Base-by-base conservation (phyloP, 495 filamentous ascomycete genomes). In the Articulospora tetracladia region DNA sequence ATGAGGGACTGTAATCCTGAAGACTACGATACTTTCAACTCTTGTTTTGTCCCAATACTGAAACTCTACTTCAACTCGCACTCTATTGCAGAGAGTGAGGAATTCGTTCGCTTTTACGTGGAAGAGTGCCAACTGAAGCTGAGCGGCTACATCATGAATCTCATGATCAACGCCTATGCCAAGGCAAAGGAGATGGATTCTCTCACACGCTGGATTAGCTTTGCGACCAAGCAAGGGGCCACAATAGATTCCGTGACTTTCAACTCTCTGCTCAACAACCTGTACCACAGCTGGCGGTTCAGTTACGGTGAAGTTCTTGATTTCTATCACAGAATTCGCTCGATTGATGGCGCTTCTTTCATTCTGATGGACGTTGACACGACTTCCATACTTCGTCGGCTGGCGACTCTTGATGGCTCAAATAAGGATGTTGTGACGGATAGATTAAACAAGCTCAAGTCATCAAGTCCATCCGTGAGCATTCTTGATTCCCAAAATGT, bases 141-240 rank as follows among this genome's bases (percentile, higher is more conserved):
- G 24, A 70, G 67, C 52, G 60, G 55, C 30, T 72, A 70, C 39
- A 66, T 73, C 20, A 72, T 77, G 32, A 76, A 71, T 22, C n/a
- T 78, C 8, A 70, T 83, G 65, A 71, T 76, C n/a, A 74, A 77
- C 24, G 70, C 68, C 25, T 81, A 77, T 60, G 75, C 59, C 12
- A 64, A 68, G 46, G 59, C 70, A 22, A 69, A 66, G n/a, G 79
- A 83, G 57, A 61, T 74, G 25, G 62, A 53, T 56, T 50, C 68
- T 62, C 3, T 73, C 74, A 20, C 51, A 72, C 34, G 59, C 55
- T 51, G 62, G 65, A 39, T 70, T 11, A 49, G 66, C 2, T 64
- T 61, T 49, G 49, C 59, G 25, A 13, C 20, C 12, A 47, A 47
- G 49, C 24, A 66, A 6, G 73, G 72, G 12, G 73, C 72, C 57